Base-by-base conservation (phyloP, 1,284 basidiomycete genomes). In the Ustilago sp. region DNA sequence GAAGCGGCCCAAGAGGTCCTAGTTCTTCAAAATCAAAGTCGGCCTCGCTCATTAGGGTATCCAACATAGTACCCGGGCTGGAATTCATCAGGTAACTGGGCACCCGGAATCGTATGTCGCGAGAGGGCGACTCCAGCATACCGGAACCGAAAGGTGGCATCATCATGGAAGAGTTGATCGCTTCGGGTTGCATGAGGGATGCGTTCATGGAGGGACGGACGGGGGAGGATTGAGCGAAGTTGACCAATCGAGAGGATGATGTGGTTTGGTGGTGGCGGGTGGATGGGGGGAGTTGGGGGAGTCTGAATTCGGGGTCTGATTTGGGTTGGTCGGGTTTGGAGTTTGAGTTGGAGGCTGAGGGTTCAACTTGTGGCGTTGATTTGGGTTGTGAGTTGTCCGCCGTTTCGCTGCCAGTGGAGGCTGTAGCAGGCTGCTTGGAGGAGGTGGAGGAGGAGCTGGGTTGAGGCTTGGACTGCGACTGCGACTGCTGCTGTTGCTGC, bases 51-150 rank as follows among this genome's bases (percentile, higher is more conserved):
- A 85, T 70, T 28, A 85, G 68, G 41, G 78, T 77, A 52, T 83
- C 70, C 32, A 85, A 60, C 65, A 83, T 82, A 13, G 83, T 83
- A 17, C 72, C 77, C 0, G 84, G 84, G 38, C 80, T 83, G 35
- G 84, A 85, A 48, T 81, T 71, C 62, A 85, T 72, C 35, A 83
- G 36, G 57, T 80, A 76, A 38, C 69, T 73, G 1, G 83, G 74
- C n/a, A 80, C 71, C 28, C 80, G 75, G 67, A 81, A 83, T 6
- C 73, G 68, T 0, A 70, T 52, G 23, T 75, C 76, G 28, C 70
- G 63, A 9, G 79, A 76, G 38, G 70, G 70, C 31, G 65, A 70
- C n/a, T 69, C 61, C 23, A 76, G 62, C 57, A 64, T 55, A 13
- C 55, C 61, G 2, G 51, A 41, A n/a, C 61, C 73, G 23, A 68